Evolutionary conservation across 306 rosid genomes (phyloP).

Genomic region (Purshia tridentata): DNA sequence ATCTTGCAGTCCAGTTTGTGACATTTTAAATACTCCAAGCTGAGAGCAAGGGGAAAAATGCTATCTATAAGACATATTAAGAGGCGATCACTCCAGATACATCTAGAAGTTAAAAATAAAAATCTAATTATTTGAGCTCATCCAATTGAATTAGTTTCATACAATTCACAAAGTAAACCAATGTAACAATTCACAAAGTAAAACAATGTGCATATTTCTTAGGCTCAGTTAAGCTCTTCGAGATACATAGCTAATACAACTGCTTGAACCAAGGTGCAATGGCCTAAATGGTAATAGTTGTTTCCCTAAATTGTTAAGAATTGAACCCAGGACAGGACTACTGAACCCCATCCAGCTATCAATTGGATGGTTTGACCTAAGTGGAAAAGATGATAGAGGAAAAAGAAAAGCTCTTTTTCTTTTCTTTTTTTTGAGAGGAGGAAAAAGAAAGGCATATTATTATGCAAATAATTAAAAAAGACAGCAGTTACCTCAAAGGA

Average conservation of each 20-base stretch:
- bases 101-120: not conserved
- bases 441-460: not conserved
- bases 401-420: too few relatives aligned
- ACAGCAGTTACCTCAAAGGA: not conserved
- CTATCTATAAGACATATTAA: slow-evolving; percentile 7
- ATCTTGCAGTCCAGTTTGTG: slow-evolving; percentile 63
- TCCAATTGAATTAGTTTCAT: slow-evolving; percentile 7
- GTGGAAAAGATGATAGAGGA: not conserved
- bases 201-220: not conserved
- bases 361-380: not conserved
- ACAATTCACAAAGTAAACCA: not conserved
- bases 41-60: slow-evolving; percentile 31
- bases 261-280: not conserved
- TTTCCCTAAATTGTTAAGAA: not conserved
- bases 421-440: too few relatives aligned
- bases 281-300: not conserved
- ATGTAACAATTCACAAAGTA: not conserved
- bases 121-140: not conserved
- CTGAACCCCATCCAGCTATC: not conserved
- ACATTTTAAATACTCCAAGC: slow-evolving; percentile 98
- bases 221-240: not conserved
- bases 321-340: not conserved
- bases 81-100: not conserved
- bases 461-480: not conserved
- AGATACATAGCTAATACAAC: not conserved